Evolutionary conservation across 2,329 filamentous ascomycete species (phyloP).

Genomic region (Claviceps arundinis): DNA sequence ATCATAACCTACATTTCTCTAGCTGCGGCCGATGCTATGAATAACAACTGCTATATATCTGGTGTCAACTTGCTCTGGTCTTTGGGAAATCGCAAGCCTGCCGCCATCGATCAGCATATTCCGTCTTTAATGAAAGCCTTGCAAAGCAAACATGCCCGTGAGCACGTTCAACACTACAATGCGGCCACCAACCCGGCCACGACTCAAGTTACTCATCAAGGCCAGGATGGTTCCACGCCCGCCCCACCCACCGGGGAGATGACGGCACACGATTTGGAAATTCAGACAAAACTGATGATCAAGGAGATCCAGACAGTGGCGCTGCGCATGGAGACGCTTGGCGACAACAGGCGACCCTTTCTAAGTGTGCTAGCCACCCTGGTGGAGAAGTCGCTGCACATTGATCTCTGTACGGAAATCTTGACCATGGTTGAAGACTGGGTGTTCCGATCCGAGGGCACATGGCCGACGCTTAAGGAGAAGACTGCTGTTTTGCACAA

Average conservation of each 20-base stretch:
- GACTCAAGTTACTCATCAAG: constrained; percentile 24
- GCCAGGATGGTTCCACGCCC: constrained; percentile 41
- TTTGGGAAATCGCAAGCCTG: constrained; percentile 69
- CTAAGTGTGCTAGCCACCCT: constrained; percentile 88
- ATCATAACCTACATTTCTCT: constrained; percentile 73
- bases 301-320: constrained; percentile 92
- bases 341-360: constrained; percentile 83
- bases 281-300: constrained; percentile 83
- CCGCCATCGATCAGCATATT: constrained; percentile 83
- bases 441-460: constrained; percentile 92
- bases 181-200: constrained; percentile 39
- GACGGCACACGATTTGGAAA: constrained; percentile 65
- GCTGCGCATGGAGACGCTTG: constrained; percentile 80
- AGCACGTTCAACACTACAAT: constrained; percentile 72
- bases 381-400: constrained; percentile 87
- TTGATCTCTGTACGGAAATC: constrained; percentile 79
- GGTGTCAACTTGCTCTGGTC: constrained; percentile 93
- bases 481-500: constrained; percentile 98
- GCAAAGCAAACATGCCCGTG: constrained; percentile 80
- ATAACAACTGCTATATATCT: constrained; percentile 66
- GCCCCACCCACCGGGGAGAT: constrained; percentile 39
- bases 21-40: constrained; percentile 79
- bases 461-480: constrained; percentile 94
- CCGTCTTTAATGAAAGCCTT: constrained; percentile 82
- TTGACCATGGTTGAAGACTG: constrained; percentile 86